phyloP scores from a whole-genome alignment of 176 grass and related monocot species.

The Secale cereale region DNA sequence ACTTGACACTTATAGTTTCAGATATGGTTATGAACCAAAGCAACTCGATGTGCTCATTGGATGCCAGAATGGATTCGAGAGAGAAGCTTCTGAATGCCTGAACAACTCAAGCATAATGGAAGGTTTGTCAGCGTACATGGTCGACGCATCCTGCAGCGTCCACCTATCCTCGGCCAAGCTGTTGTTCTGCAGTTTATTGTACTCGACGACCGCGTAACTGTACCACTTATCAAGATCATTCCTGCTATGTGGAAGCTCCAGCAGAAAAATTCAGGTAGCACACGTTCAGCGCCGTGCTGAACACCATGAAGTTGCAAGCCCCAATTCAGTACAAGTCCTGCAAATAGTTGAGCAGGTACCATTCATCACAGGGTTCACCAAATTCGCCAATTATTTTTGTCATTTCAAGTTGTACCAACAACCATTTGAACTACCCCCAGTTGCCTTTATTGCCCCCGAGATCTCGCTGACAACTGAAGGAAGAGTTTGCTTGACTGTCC shows the following conservation, averaged over 20 bases:
- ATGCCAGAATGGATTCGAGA: not conserved
- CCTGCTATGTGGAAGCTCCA: too few species aligned
- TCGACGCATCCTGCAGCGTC: too few species aligned
- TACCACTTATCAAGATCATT: too few species aligned
- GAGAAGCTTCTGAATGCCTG: not conserved
- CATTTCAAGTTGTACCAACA: not conserved
- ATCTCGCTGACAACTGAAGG: slow-evolving; percentile 59
- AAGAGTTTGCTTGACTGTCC: slow-evolving; percentile 55
- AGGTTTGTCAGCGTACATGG: too few species aligned
- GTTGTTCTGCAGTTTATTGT: too few species aligned
- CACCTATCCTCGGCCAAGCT: too few species aligned
- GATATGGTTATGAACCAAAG: not conserved
- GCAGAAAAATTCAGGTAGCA: too few species aligned
- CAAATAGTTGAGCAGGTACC: not conserved
- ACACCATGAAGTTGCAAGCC: slow-evolving; percentile 59
- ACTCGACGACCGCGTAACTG: too few species aligned
- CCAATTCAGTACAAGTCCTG: slow-evolving; percentile 61
- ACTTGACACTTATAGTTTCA: not conserved
- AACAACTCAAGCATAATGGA: too few species aligned
- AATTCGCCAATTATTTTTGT: not conserved
- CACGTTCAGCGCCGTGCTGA: slow-evolving; percentile 15
- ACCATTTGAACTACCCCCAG: not conserved
- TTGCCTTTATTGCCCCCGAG: slow-evolving; percentile 52
- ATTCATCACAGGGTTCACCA: not conserved
- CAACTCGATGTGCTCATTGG: not conserved